phyloP scores from a whole-genome alignment of 2,329 filamentous ascomycete genomes.

The Ciborinia camelliae region DNA sequence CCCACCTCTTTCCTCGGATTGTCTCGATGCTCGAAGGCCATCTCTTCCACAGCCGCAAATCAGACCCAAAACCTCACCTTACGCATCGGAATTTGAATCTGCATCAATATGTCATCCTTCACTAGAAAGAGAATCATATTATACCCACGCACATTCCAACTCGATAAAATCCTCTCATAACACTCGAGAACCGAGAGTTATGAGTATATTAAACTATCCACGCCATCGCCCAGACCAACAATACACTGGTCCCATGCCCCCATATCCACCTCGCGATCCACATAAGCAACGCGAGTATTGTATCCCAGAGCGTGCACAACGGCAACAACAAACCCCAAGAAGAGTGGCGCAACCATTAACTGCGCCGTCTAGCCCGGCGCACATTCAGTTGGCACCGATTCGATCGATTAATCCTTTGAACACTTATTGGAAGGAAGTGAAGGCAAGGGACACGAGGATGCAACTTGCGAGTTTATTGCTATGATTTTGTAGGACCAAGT shows the following conservation, averaged over 20 bases:
- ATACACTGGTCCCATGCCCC: constrained; percentile 18
- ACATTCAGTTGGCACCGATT: constrained; percentile 35
- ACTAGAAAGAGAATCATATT: constrained; percentile 25
- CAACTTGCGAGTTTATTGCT: constrained; percentile 34
- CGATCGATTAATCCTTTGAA: constrained; percentile 23
- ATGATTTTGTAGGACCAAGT: neutral
- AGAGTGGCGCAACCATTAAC: constrained; percentile 26
- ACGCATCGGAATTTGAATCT: constrained; percentile 7
- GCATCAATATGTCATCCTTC: constrained; percentile 22
- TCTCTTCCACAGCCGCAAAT: constrained; percentile 35
- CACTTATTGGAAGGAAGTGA: constrained; percentile 22
- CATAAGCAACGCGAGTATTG: constrained; percentile 9
- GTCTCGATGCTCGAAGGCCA: constrained; percentile 29
- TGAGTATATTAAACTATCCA: constrained; percentile 8
- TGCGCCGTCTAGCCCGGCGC: constrained; percentile 32
- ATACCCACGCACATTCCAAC: constrained; percentile 1
- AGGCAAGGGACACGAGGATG: constrained; percentile 36
- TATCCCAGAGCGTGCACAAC: constrained; percentile 26
- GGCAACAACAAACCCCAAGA: constrained; percentile 25
- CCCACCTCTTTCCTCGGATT: constrained; percentile 31
- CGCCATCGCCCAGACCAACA: constrained; percentile 19
- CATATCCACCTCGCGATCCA: constrained; percentile 21
- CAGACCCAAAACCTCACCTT: constrained; percentile 21
- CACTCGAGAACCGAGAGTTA: constrained; percentile 24
- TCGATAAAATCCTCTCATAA: constrained; percentile 23